A percentile compares a stretch with the other conserved stretches of the same genome.
These are phyloP conservation scores for Alternaria sp. DNA, from an alignment of 2,329 filamentous ascomycete genomes.

Conservation along the genomic window DNA sequence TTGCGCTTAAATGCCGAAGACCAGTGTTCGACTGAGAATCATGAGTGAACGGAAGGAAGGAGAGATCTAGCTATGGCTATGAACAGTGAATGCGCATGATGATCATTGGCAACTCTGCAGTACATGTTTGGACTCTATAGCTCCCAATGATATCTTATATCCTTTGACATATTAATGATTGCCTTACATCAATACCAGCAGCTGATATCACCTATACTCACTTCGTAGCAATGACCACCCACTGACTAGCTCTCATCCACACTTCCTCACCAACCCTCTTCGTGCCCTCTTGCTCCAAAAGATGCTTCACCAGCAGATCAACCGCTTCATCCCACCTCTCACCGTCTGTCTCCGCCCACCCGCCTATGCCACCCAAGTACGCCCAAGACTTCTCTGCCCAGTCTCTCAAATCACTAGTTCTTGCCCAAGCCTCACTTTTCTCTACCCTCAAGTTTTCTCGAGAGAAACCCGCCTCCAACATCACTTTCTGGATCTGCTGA, in stretches of 20 bases:
- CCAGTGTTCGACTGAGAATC: background rate
- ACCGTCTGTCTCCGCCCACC: slow-evolving; percentile 34
- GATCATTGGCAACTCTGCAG: background rate
- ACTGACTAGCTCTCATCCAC: slow-evolving; percentile 40
- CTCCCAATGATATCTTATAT: background rate
- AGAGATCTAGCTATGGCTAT: background rate
- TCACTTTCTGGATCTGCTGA: slow-evolving; percentile 32
- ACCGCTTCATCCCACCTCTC: slow-evolving; percentile 40
- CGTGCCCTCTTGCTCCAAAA: slow-evolving; percentile 26
- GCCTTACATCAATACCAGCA: background rate
- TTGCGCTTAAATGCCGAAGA: background rate
- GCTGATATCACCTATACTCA: background rate
- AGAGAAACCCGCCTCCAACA: slow-evolving; percentile 36
- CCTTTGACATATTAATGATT: background rate
- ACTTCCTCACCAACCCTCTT: slow-evolving; percentile 30
- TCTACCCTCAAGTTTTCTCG: slow-evolving; percentile 29
- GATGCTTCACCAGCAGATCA: slow-evolving; percentile 24
- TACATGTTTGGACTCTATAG: background rate
- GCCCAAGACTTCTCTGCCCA: slow-evolving; percentile 42
- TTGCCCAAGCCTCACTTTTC: slow-evolving; percentile 33
- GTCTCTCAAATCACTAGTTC: slow-evolving; percentile 20
- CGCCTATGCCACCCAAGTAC: slow-evolving; percentile 34
- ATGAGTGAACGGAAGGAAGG: background rate
- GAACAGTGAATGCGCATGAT: background rate
- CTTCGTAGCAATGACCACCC: slow-evolving; percentile 37